Conservation (phyloP, 1,284 basidiomycete species). For the Apiotrichum veenhuisii region DNA sequence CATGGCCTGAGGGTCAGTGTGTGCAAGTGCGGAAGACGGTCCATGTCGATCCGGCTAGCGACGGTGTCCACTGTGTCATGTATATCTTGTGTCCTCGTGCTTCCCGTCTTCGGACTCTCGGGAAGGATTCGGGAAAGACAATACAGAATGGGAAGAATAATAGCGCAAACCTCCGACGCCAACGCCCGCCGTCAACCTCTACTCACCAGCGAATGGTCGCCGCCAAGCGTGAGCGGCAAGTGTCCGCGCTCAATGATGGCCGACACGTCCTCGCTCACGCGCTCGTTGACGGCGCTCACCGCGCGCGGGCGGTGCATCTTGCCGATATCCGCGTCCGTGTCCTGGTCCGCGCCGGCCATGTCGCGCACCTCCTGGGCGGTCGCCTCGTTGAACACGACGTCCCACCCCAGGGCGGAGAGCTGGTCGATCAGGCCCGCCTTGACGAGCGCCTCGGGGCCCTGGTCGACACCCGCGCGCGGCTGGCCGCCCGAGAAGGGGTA, state of each 20-base stretch:
- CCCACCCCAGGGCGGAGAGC: constrained; percentile 77
- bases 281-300: constrained; percentile 77
- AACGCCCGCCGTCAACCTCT: no score
- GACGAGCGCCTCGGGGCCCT: constrained; percentile 80
- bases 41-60: no score
- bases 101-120: no score
- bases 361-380: constrained; percentile 71
- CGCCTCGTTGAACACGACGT: constrained; percentile 80
- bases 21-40: no score
- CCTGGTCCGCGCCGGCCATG: constrained; percentile 13
- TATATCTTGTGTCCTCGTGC: no score
- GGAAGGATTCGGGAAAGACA: no score
- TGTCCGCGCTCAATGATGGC: constrained; percentile 71
- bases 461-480: constrained; percentile 81
- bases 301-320: constrained; percentile 81
- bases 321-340: constrained; percentile 73
- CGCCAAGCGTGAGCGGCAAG: constrained; percentile 89
- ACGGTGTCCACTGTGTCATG: no score
- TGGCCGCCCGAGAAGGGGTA: constrained; percentile 62
- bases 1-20: constrained; percentile 66
- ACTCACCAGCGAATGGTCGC: constrained; percentile 85
- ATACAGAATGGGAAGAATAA: no score
- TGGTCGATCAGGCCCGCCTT: constrained; percentile 76
- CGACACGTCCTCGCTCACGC: constrained; percentile 72
- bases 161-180: no score